Evolutionary conservation across 1,139 yeast genomes (phyloP).

Genomic region (Trichomonascaceae sp.): DNA sequence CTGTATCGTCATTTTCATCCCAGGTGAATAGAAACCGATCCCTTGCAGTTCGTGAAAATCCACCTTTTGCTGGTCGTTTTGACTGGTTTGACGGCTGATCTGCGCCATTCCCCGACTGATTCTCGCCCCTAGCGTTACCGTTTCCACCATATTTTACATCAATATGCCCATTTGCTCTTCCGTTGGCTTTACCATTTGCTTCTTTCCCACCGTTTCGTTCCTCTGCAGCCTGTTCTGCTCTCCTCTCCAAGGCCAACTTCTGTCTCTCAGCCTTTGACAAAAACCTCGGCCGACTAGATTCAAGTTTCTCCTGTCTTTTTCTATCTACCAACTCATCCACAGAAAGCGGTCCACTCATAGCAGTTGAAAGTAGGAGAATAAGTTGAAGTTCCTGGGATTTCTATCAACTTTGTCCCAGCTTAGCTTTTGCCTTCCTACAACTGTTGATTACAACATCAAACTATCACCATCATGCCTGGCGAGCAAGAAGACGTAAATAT

Average conservation of each 20-base stretch:
- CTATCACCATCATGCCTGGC: slow-evolving; percentile 8
- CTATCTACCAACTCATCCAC: slow-evolving; percentile 40
- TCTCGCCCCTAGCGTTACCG: slow-evolving; percentile 14
- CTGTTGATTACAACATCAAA: background rate
- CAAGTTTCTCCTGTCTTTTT: slow-evolving; percentile 24
- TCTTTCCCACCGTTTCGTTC: background rate
- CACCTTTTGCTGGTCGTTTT: background rate
- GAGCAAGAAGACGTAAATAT: slow-evolving; percentile 10
- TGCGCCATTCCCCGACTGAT: background rate
- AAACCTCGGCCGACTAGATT: slow-evolving; percentile 39
- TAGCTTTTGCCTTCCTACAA: background rate
- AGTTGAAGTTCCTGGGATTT: background rate
- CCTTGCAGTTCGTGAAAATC: background rate
- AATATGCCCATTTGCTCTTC: background rate
- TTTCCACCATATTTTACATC: slow-evolving; percentile 7
- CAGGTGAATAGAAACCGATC: slow-evolving; percentile 61
- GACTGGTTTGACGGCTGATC: background rate
- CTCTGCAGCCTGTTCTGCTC: slow-evolving; percentile 15
- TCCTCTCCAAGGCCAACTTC: slow-evolving; percentile 30
- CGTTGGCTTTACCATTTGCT: background rate
- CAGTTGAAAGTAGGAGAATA: background rate
- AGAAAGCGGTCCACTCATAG: slow-evolving; percentile 30
- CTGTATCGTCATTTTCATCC: slow-evolving; percentile 64
- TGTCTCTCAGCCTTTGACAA: slow-evolving; percentile 45
- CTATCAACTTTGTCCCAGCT: background rate